Percentiles rank a stretch among this genome's conserved stretches.
These are phyloP conservation scores for Mortierella sp. DNA, from an alignment of 371 early-diverging fungal genomes.

Conservation along the genomic window DNA sequence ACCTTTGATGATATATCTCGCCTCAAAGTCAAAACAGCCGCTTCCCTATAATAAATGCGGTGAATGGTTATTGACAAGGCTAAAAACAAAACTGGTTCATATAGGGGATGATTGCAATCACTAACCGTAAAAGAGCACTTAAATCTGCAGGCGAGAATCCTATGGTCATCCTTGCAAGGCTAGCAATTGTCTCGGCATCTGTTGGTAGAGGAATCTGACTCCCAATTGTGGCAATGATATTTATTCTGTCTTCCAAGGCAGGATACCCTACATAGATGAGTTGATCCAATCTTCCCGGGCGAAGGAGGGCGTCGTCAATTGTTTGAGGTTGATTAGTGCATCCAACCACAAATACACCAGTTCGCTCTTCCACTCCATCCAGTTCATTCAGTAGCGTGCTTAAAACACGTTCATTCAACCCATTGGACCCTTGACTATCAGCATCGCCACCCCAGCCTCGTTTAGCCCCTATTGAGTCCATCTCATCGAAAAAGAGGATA, in stretches of 20 bases:
- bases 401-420: conserved; percentile 83
- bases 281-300: conserved; percentile 88
- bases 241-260: conserved; percentile 26
- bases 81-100: neutral
- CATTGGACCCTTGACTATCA: conserved; percentile 67
- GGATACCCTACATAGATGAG: conserved; percentile 78
- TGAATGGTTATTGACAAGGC: neutral
- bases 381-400: conserved; percentile 83
- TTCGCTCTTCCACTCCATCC: conserved; percentile 82
- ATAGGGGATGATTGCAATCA: neutral
- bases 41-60: conserved; percentile 37
- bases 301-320: conserved; percentile 89
- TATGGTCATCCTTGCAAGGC: conserved; percentile 22
- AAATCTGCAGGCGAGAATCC: conserved; percentile 53
- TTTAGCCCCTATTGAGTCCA: conserved; percentile 87
- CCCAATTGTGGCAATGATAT: conserved; percentile 38
- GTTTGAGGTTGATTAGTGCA: conserved; percentile 84
- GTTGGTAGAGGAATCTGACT: conserved; percentile 27
- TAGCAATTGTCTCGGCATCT: neutral
- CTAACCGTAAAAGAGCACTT: conserved; percentile 45
- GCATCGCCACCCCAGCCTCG: conserved; percentile 67
- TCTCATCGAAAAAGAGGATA: conserved; percentile 92
- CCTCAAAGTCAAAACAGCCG: conserved; percentile 57
- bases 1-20: conserved; percentile 9
- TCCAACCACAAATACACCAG: conserved; percentile 84